phyloP scores from a whole-genome alignment of 108 stramenopile species.

The Schizochytrium sp. region DNA sequence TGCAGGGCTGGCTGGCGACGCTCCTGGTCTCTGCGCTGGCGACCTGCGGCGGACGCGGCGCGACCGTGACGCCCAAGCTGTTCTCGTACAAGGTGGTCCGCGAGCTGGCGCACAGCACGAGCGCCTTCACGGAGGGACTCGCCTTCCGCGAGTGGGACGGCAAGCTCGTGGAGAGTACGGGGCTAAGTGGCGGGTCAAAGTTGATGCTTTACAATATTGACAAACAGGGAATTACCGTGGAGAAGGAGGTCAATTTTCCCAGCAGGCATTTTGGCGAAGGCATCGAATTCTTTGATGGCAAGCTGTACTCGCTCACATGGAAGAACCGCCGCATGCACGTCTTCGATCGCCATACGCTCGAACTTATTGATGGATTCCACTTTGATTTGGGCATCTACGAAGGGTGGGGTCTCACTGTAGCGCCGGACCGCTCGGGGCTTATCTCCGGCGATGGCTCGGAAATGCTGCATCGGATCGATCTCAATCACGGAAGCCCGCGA shows the following conservation, averaged over 20 bases:
- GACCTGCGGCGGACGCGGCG: neutral
- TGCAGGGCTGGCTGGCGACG: too few relatives aligned
- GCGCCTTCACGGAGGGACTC: slow-evolving; percentile 2
- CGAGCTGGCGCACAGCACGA: neutral
- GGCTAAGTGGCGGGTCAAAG: neutral
- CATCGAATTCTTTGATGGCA: neutral
- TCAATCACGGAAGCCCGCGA: neutral
- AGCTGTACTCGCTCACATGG: slow-evolving; percentile 4
- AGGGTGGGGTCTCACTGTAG: neutral
- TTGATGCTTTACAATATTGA: neutral
- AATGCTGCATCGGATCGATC: neutral
- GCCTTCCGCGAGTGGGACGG: slow-evolving; percentile 12
- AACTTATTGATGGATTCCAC: neutral
- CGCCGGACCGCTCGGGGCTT: neutral
- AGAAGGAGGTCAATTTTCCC: neutral
- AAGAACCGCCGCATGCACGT: neutral
- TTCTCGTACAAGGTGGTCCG: neutral
- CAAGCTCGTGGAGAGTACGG: neutral
- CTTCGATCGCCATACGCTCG: neutral
- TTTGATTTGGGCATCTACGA: neutral
- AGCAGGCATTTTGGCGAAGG: neutral
- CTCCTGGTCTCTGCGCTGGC: too few relatives aligned
- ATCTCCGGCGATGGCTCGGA: neutral
- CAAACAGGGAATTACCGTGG: neutral
- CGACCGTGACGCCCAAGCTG: neutral